These are phyloP conservation scores for Claviceps digitariae DNA, from an alignment of 2,329 filamentous ascomycete species.

Conservation along the genomic window DNA sequence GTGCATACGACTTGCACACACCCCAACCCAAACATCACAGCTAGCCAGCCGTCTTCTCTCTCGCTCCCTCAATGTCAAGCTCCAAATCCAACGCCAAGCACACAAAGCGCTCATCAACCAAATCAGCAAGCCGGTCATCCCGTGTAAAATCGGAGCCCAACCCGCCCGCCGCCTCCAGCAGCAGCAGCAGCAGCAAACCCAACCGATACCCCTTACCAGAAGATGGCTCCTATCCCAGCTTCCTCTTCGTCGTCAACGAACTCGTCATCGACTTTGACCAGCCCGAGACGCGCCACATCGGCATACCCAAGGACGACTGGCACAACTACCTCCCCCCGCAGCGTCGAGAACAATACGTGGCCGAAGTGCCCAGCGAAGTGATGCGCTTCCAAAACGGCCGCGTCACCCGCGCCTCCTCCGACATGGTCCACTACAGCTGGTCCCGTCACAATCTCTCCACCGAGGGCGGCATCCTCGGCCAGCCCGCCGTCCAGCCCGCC, in stretches of 20 bases:
- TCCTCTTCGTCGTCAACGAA: constrained; percentile 27
- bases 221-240: constrained; percentile 10
- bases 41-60: not conserved
- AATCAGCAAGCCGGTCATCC: not conserved
- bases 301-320: constrained; percentile 11
- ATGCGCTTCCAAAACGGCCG: constrained; percentile 22
- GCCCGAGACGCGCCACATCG: not conserved
- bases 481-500: not conserved
- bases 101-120: not conserved
- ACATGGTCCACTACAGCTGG: constrained; percentile 12
- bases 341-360: constrained; percentile 10
- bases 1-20: not conserved
- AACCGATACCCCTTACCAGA: not conserved
- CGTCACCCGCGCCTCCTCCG: constrained; percentile 11
- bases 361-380: constrained; percentile 18
- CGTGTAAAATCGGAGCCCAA: not conserved
- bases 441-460: not conserved
- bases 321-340: constrained; percentile 20
- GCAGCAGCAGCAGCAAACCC: not conserved
- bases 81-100: not conserved
- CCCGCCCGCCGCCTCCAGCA: not conserved
- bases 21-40: no score
- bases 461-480: constrained; percentile 2
- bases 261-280: constrained; percentile 12
- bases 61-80: not conserved